Base-by-base conservation (phyloP, 1,139 yeast species). In the Hanseniaspora gamundiae region DNA sequence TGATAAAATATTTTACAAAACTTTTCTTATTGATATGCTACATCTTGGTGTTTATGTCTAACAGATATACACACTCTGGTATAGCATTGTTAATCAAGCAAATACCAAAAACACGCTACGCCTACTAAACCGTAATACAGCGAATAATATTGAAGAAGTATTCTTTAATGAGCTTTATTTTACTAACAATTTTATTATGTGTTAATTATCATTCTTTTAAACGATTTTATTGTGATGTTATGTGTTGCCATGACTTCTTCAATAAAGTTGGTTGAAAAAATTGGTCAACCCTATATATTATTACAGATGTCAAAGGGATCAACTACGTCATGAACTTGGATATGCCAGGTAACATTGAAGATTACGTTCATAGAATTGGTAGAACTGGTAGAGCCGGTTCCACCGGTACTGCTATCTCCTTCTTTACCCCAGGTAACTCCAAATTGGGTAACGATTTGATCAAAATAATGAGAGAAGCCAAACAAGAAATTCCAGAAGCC, bases 361-460 rank as follows among this genome's bases (percentile, higher is more conserved):
- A 91, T 70, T 91, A 91, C 66, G 96, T 91, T 49, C 70, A 66
- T 49, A 62, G 70, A 61, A 66, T 66, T 47, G 96, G 96, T 64
- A 86, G 98, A 80, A 88, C 97, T 51, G 98, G 98, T 65, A 86
- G 98, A 78, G 98, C 96, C 53, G 97, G 97, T 66, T 79, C 86
- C 52, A 73, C 74, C 50, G 98, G 98, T 73, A 87, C 94, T 51
- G 96, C 98, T 48, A 78, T 88, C 53, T 87, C 98, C 10, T 78
- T 91, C 67, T 91, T 91, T 75, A 87, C 97, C 47, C 84, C 80
- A 52, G 88, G 74, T 52, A 85, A 86, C 72, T 71, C 83, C 58
- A 79, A 82, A 68, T 76, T 87, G 67, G 97, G 98, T 55, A 84
- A 86, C 57, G 94, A 87, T 60, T 75, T 91, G 63, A 76, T 91